Evolutionary conservation across 169 alveolate species (phyloP), one percentile per base, ranked within the genome.

Genomic region (Plasmodium inui): DNA sequence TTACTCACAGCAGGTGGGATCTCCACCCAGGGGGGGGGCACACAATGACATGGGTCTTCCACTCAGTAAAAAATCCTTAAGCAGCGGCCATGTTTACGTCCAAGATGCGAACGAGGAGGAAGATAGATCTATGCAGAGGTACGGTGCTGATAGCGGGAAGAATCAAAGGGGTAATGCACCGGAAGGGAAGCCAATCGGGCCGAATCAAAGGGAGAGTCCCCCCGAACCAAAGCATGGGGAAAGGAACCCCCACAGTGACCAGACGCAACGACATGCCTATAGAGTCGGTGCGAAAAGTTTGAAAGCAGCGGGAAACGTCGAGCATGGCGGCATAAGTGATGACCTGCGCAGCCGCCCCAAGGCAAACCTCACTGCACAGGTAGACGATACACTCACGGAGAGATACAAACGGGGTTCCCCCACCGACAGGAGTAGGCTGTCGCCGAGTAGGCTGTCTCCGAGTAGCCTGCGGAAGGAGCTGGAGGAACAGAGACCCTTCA

Each of bases 1-100:
- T 86, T 61, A 67, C 14, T 4, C 44, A 28, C 39, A 70, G 17
- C 32, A 71, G 71, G 46, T 71, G 44, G 26, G 72, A 17, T 8
- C 83, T 0, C 53, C 57, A 10, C 12, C 78, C 72, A 9, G 17
- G 17, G 4, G 34, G 32, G 46, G 34, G 71, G 19, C 50, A 37
- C 6, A 71, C 74, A 71, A 74, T 12, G 26, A 74, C 67, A 50
- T 86, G 17, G 46, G 41, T 0, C 2, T 9, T 14, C 67, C 44
- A 32, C 70, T 46, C 5, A 76, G 76, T 22, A 86, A 76, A 50
- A 86, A 86, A 19, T 37, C 44, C 2, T 7, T 74, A n/a, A 86
- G 82, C 17, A 86, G 72, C n/a, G 32, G 70, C 67, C 34, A 53
- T 55, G 39, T 76, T 9, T 34, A 41, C n/a, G 70, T 30, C 9